Evolutionary conservation across 345 rosid species (phyloP), one percentile per base, ranked within the genome.

Genomic region (Aquilaria sinensis): DNA sequence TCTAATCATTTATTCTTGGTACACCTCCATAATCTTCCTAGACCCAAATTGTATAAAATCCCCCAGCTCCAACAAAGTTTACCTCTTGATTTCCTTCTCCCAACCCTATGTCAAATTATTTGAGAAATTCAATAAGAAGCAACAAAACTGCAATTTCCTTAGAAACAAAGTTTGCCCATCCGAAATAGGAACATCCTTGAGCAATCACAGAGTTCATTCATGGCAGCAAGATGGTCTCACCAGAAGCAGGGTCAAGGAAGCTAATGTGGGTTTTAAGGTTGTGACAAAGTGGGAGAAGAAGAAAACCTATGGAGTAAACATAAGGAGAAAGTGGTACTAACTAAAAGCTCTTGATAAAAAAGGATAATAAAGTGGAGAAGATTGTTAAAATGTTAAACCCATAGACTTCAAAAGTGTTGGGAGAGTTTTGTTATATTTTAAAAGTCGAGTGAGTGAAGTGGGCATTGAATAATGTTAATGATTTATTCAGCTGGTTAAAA

Each of bases 31-130:
- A 56, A 91, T 74, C 66, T 78, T 91, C 55, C 88, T 80, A 2
- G 94, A 75, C 23, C 92, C 94, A 2, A 90, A 85, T 67, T 91
- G 97, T 15, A 88, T 84, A 60, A 78, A 81, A 74, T 88, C 97
- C 30, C 83, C 85, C 1, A 88, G 85, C 68, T 91, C 97, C 66
- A 88, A 12, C 43, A 91, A 75, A 1, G 94, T 81, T 53, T 88
- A 94, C 61, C 97, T 70, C 65, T 91, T 91, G 55, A 91, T 85
- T 76, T 91, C 97, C 79, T 88, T 91, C 67, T 91, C 94, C 0
- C 92, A 77, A 23, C 23, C 23, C 5, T 73, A 69, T 66, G 77
- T 84, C 69, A 80, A 13, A 4, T 87, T 64, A 37, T 88, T 79
- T 0, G 76, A 61, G 56, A 91, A 91, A 71, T 91, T 94, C n/a